Evolutionary conservation across 148 eudicot species (phyloP).

Genomic region (Vaccinium myrtillus): DNA sequence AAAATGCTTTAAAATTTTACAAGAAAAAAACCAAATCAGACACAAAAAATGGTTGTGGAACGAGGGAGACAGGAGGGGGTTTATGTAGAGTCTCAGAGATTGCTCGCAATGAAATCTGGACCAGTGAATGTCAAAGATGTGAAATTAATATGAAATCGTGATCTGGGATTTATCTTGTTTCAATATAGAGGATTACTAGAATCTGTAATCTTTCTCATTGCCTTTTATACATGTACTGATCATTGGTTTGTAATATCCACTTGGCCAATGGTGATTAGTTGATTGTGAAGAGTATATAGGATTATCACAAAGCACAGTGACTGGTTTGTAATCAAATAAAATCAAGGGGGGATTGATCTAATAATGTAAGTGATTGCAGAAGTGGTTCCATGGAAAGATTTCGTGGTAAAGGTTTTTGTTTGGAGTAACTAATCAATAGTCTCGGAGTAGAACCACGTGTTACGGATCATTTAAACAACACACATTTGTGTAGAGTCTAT

Average conservation of each 20-base stretch:
- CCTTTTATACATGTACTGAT: not conserved
- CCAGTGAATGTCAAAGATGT: slow-evolving; percentile 19
- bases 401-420: no score
- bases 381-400: slow-evolving; percentile 9
- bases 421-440: no score
- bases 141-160: slow-evolving; percentile 21
- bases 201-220: not conserved
- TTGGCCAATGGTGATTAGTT: not conserved
- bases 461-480: no score
- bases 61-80: not conserved
- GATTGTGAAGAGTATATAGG: not conserved
- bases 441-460: no score
- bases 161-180: not conserved
- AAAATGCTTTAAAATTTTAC: no score
- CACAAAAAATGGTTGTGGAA: not conserved
- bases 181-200: not conserved
- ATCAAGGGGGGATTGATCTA: no score
- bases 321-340: no score
- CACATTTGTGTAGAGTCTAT: no score
- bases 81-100: slow-evolving; percentile 16
- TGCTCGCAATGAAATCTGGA: slow-evolving; percentile 11
- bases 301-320: not conserved
- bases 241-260: not conserved
- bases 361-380: not conserved
- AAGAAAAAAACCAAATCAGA: not conserved